These are phyloP conservation scores for Ustilago nuda DNA, from an alignment of 1,284 basidiomycete species.

Conservation along the genomic window DNA sequence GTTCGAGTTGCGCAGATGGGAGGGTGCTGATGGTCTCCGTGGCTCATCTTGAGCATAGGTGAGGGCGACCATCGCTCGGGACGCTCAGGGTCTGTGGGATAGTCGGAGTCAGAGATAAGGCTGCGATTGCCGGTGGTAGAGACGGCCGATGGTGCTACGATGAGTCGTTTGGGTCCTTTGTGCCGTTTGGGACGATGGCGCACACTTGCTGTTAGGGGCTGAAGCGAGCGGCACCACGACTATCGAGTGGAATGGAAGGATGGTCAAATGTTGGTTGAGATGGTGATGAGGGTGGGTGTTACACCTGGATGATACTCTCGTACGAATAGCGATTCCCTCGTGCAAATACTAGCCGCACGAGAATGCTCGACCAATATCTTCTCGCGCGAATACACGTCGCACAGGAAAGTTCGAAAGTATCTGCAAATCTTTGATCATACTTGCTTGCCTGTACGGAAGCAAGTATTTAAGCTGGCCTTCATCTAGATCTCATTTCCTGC, in stretches of 20 bases:
- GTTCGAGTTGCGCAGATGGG: conserved; percentile 10
- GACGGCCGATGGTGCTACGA: neutral
- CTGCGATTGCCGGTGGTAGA: neutral
- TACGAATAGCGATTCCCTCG: too few species aligned
- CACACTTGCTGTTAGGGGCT: neutral
- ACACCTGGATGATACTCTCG: too few species aligned
- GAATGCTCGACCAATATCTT: too few species aligned
- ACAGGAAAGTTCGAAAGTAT: too few species aligned
- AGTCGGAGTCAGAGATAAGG: neutral
- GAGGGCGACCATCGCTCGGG: conserved; percentile 27
- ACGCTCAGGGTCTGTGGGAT: too few species aligned
- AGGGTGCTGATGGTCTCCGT: conserved; percentile 15
- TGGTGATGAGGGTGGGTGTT: conserved; percentile 7
- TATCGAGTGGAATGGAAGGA: neutral
- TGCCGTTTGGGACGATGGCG: neutral
- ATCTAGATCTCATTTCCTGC: too few species aligned
- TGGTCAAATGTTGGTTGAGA: conserved; percentile 7
- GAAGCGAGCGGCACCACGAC: conserved; percentile 5
- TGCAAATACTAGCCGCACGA: too few species aligned
- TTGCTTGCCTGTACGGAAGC: too few species aligned
- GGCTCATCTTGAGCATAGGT: conserved; percentile 31
- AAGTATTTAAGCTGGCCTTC: too few species aligned
- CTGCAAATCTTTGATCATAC: too few species aligned
- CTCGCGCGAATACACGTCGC: too few species aligned
- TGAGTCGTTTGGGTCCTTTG: neutral